Evolutionary conservation across 73 alveolate species (phyloP), one percentile per base, ranked within the genome.

Genomic region (Stentor roeselii): DNA sequence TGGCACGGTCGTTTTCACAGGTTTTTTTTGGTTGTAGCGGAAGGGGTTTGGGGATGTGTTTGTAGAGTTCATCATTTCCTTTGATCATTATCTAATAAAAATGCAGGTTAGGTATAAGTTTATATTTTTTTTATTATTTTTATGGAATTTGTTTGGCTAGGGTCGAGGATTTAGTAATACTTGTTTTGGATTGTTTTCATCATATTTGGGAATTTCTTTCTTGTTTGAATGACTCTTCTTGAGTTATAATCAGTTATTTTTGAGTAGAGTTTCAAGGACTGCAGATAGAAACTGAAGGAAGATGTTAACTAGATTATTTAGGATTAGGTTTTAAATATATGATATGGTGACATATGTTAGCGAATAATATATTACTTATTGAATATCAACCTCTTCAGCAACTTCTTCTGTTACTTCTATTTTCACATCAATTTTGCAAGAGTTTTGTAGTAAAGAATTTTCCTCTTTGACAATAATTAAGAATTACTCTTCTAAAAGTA

Each of bases 391-490:
- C n/a, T n/a, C n/a, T n/a, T n/a, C n/a, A n/a, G n/a, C n/a, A n/a
- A n/a, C n/a, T n/a, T n/a, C n/a, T n/a, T n/a, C n/a, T n/a, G n/a
- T n/a, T n/a, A n/a, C n/a, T n/a, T n/a, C n/a, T n/a, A n/a, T n/a
- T n/a, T n/a, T 40, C 1, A 32, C 80, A 21, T 67, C 80, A 21
- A 27, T 40, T 67, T 67, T 21, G 80, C 42, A 27, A 40, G 80
- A 11, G n/a, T 40, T 27, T 21, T 95, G 87, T 80, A 97, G 95
- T 89, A 98, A 38, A 99, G 99, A 60, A 98, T 97, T 75, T 97
- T 97, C 99, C 99, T 86, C 98, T 97, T 86, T 98, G 97, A 99
- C 99, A 98, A 88, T 98, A 99, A 91, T 93, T 91, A n/a, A 98
- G 83, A 32, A 98, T 93, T 40, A 95, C 93, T 83, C 97, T 97